phyloP scores from a whole-genome alignment of 2,329 filamentous ascomycete species.

The Metarhizium humberi region DNA sequence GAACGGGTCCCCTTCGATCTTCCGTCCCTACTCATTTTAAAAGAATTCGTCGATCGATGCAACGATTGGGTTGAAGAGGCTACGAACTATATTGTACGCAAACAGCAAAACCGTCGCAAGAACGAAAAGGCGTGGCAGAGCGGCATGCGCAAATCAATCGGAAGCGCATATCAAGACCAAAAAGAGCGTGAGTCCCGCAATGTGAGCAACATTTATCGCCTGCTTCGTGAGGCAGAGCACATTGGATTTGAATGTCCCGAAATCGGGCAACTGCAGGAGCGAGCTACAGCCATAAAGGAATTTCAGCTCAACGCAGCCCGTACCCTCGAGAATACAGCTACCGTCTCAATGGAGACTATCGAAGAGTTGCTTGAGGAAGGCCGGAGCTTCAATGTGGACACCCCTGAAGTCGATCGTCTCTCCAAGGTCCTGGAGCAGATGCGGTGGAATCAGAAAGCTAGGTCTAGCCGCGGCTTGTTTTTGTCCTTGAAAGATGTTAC shows the following conservation, averaged over 20 bases:
- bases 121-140: slow-evolving; percentile 82
- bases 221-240: slow-evolving; percentile 74
- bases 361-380: slow-evolving; percentile 89
- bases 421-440: slow-evolving; percentile 74
- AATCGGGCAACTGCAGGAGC: slow-evolving; percentile 75
- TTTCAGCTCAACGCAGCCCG: slow-evolving; percentile 71
- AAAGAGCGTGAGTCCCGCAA: slow-evolving; percentile 83
- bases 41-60: slow-evolving; percentile 87
- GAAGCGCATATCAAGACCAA: slow-evolving; percentile 48
- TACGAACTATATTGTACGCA: slow-evolving; percentile 89
- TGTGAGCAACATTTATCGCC: slow-evolving; percentile 76
- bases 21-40: slow-evolving; percentile 70
- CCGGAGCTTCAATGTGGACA: slow-evolving; percentile 81
- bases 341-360: slow-evolving; percentile 61
- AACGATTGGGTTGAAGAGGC: slow-evolving; percentile 98
- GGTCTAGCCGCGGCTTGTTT: slow-evolving; percentile 50
- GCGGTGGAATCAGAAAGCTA: slow-evolving; percentile 78
- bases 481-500: slow-evolving; percentile 71
- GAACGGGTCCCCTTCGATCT: slow-evolving; percentile 92
- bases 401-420: slow-evolving; percentile 77
- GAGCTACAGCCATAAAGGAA: slow-evolving; percentile 71
- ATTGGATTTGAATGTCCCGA: slow-evolving; percentile 92
- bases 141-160: slow-evolving; percentile 59
- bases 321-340: slow-evolving; percentile 57
- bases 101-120: slow-evolving; percentile 94